Conservation (phyloP, 2,329 filamentous ascomycete genomes). For the Colletotrichum sp. region DNA sequence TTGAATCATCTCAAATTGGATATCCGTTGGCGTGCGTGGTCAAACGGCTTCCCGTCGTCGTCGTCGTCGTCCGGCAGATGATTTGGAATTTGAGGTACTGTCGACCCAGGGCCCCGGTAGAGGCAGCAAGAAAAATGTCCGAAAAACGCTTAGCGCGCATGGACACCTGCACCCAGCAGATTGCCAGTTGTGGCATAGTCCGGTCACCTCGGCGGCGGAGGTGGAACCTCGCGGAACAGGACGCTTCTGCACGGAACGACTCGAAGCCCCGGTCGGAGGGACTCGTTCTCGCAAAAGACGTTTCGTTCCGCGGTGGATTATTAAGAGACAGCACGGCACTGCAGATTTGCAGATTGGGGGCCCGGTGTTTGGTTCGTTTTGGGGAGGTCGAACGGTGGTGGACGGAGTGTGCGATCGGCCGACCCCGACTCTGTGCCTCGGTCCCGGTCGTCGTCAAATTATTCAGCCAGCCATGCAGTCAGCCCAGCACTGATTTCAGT, state of each 20-base stretch:
- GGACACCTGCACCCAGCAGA: background rate
- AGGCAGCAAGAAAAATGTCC: background rate
- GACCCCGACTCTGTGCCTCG: slow-evolving; percentile 10
- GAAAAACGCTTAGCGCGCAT: background rate
- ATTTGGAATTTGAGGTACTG: slow-evolving; percentile 8
- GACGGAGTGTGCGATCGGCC: background rate
- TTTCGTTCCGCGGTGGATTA: background rate
- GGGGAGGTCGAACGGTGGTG: background rate
- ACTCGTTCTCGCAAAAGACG: background rate
- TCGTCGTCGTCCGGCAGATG: background rate
- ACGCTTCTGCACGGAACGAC: background rate
- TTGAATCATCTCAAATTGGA: background rate
- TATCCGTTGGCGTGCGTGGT: background rate
- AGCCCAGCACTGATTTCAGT: background rate
- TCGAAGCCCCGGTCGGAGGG: background rate
- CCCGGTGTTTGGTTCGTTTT: background rate
- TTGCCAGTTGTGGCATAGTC: slow-evolving; percentile 10
- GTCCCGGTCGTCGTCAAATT: background rate
- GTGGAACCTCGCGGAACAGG: background rate
- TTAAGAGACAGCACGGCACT: background rate
- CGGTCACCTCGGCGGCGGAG: slow-evolving; percentile 1
- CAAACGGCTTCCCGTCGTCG: background rate
- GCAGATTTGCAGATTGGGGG: background rate
- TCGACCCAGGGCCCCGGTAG: background rate
- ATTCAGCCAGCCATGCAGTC: background rate